These are phyloP conservation scores for Microcera coccophila DNA, from an alignment of 2,329 filamentous ascomycete genomes.

Conservation along the genomic window DNA sequence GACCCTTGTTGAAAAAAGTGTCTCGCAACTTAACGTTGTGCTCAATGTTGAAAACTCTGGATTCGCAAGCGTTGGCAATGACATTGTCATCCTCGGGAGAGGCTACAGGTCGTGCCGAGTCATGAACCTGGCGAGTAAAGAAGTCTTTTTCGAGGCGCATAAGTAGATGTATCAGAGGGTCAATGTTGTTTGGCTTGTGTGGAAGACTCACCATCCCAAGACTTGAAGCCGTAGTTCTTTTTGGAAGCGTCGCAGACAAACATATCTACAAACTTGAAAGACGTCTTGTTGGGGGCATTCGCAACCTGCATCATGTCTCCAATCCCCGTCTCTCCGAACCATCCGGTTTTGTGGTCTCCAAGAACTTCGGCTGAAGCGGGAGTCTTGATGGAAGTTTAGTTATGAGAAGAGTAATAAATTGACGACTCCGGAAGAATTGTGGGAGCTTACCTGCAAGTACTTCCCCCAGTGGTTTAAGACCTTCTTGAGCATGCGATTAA, in stretches of 20 bases:
- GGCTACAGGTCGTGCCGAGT: slow-evolving; percentile 54
- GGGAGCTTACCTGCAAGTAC: slow-evolving; percentile 41
- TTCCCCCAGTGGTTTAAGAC: slow-evolving; percentile 56
- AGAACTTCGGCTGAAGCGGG: slow-evolving; percentile 53
- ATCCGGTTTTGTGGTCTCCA: slow-evolving; percentile 42
- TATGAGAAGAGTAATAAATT: not conserved
- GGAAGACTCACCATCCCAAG: slow-evolving; percentile 56
- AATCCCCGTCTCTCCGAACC: slow-evolving; percentile 51
- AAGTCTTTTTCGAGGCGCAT: slow-evolving; percentile 44
- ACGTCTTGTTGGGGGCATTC: slow-evolving; percentile 41
- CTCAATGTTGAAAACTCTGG: slow-evolving; percentile 51
- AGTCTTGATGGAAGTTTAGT: slow-evolving; percentile 28
- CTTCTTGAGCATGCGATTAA: slow-evolving; percentile 52
- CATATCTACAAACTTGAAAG: slow-evolving; percentile 54
- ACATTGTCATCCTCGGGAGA: slow-evolving; percentile 49
- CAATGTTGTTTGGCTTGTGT: not conserved
- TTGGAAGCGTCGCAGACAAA: slow-evolving; percentile 56
- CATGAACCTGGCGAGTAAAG: slow-evolving; percentile 58
- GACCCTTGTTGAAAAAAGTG: slow-evolving; percentile 64
- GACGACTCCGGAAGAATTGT: not conserved
- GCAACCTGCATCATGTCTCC: slow-evolving; percentile 50
- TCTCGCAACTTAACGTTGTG: slow-evolving; percentile 52
- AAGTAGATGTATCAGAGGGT: not conserved
- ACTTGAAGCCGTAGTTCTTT: slow-evolving; percentile 57
- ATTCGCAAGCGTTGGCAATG: slow-evolving; percentile 64